Base-by-base conservation (phyloP, 1,139 yeast genomes). In the Pneumocystis jirovecii region DNA sequence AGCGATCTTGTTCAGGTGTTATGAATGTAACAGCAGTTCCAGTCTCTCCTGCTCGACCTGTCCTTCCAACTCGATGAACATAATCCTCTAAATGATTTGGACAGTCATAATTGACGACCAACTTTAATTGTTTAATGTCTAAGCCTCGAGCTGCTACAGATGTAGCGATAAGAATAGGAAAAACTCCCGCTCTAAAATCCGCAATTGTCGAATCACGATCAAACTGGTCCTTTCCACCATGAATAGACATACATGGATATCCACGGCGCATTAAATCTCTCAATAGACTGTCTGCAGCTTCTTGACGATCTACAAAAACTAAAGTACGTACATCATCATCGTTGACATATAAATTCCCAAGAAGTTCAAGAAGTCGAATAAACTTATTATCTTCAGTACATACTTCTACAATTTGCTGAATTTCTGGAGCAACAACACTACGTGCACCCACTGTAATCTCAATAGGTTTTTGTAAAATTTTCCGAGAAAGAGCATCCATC, bases 31-130 rank as follows among this genome's bases (percentile, higher is more conserved):
- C 77, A 0, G 97, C 96, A 0, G 82, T 81, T 0, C 98, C 98
- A 0, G 74, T 74, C 60, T 81, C 80, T 0, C 95, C 95, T 0
- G 97, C 98, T 68, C 99, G 80, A 0, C 97, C 99, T 0, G 99
- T 95, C 69, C 99, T 79, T 0, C 99, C 99, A 0, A 91, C 96
- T 39, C 98, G 80, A 75, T 93, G 99, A 6, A 95, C 95, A 72
- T 93, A 93, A 73, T 95, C 98, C 69, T 95, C 97, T 81, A 91
- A 82, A 69, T 93, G 96, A 69, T 82, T 87, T 0, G 97, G 96
- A 0, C 96, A 85, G 73, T 93, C 96, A 73, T 83, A 93, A 70
- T 93, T 88, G 10, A 93, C 79, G 1, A 93, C 97, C 61, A 90
- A 75, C 66, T 84, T 84, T 45, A 93, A 80, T 40, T 86, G 87